phyloP scores from a whole-genome alignment of 805 yeast genomes.

The Cyberlindnera maritima region DNA sequence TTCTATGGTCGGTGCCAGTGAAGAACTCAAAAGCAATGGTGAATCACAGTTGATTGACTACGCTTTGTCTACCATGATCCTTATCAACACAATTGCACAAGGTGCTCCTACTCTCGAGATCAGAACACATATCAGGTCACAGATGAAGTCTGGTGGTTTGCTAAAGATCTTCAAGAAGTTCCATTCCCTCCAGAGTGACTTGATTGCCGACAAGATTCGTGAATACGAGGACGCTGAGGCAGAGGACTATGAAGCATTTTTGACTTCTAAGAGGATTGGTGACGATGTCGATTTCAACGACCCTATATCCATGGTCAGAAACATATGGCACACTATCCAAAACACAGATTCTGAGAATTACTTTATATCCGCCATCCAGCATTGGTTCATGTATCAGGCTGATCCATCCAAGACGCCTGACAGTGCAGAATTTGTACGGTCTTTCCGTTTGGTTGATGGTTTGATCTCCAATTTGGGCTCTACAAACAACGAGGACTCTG shows the following conservation, averaged over 20 bases:
- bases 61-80: slow-evolving; percentile 63
- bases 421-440: slow-evolving; percentile 44
- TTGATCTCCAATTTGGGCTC: slow-evolving; percentile 57
- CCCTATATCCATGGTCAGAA: slow-evolving; percentile 66
- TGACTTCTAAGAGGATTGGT: slow-evolving; percentile 33
- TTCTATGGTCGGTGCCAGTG: slow-evolving; percentile 88
- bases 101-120: slow-evolving; percentile 34
- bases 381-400: slow-evolving; percentile 43
- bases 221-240: slow-evolving; percentile 56
- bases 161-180: slow-evolving; percentile 49
- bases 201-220: slow-evolving; percentile 62
- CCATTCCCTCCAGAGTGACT: slow-evolving; percentile 52
- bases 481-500: slow-evolving; percentile 50
- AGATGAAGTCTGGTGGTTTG: slow-evolving; percentile 56
- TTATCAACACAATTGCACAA: slow-evolving; percentile 63
- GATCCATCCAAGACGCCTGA: slow-evolving; percentile 42
- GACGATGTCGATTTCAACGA: slow-evolving; percentile 43
- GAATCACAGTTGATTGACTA: slow-evolving; percentile 71
- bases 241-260: slow-evolving; percentile 49
- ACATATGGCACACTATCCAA: slow-evolving; percentile 60
- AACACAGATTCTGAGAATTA: slow-evolving; percentile 48
- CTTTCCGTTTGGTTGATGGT: slow-evolving; percentile 63
- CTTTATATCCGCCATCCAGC: slow-evolving; percentile 51
- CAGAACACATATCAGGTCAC: slow-evolving; percentile 57
- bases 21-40: slow-evolving; percentile 59